Percentiles rank a stretch among this genome's conserved stretches.
phyloP scores from a whole-genome alignment of 805 yeast species.

The Candida sanyiensis region DNA sequence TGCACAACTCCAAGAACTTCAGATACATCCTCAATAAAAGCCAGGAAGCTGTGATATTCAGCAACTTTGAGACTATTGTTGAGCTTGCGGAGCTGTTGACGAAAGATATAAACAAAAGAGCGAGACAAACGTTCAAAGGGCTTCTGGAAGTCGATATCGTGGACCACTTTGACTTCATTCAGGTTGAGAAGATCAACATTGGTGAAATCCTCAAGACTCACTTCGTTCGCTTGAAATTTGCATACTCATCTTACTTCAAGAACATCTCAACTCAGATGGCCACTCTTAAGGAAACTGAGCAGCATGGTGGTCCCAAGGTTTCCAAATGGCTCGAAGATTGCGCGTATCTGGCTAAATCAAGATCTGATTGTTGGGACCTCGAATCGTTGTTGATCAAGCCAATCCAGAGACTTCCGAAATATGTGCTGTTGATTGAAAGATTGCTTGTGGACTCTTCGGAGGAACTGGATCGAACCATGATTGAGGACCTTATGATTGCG shows the following conservation, averaged over 20 bases:
- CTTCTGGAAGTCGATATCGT: slow-evolving; percentile 7
- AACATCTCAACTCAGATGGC: slow-evolving; percentile 28
- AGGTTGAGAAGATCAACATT: slow-evolving; percentile 21
- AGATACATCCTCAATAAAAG: slow-evolving; percentile 28
- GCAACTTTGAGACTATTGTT: slow-evolving; percentile 36
- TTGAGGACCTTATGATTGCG: slow-evolving; percentile 17
- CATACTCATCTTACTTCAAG: slow-evolving; percentile 30
- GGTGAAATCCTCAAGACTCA: slow-evolving; percentile 28
- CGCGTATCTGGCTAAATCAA: slow-evolving; percentile 20
- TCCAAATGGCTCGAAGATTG: slow-evolving; percentile 33
- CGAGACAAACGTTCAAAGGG: neutral
- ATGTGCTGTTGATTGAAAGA: slow-evolving; percentile 15
- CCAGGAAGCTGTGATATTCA: slow-evolving; percentile 37
- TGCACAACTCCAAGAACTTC: slow-evolving; percentile 27
- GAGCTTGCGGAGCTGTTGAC: slow-evolving; percentile 32
- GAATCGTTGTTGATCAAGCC: slow-evolving; percentile 31
- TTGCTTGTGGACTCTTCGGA: slow-evolving; percentile 14
- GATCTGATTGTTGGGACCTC: slow-evolving; percentile 25
- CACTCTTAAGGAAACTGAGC: slow-evolving; percentile 19
- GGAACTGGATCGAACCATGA: slow-evolving; percentile 7
- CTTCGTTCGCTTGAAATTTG: slow-evolving; percentile 29
- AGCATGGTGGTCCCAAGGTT: slow-evolving; percentile 19
- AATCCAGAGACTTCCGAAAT: slow-evolving; percentile 26
- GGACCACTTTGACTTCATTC: slow-evolving; percentile 12
- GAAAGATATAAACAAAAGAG: slow-evolving; percentile 13